These are phyloP conservation scores for Sequoia sempervirens DNA, from an alignment of 75 land plant species.

Conservation along the genomic window DNA sequence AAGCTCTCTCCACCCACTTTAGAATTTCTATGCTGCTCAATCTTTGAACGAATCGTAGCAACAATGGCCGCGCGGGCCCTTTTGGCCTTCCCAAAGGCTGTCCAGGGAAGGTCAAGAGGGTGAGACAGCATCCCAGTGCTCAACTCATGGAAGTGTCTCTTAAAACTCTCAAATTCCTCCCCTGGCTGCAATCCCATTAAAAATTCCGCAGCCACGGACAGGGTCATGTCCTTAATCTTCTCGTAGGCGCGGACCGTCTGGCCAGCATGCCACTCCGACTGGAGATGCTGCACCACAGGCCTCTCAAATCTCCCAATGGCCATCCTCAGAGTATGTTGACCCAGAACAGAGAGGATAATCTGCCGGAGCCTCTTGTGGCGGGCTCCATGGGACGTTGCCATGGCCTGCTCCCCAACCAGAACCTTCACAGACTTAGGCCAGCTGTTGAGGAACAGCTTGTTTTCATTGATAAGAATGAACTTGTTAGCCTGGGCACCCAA, in stretches of 20 bases:
- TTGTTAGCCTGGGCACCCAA: background rate
- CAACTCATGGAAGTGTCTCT: background rate
- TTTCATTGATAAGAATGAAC: background rate
- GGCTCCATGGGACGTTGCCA: background rate
- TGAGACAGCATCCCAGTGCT: background rate
- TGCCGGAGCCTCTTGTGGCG: background rate
- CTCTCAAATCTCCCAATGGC: background rate
- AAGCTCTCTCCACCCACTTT: background rate
- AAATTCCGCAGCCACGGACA: background rate
- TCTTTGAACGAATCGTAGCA: background rate
- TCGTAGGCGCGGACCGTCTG: background rate
- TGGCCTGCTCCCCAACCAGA: background rate
- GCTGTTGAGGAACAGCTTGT: constrained; percentile 1
- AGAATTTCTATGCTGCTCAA: background rate
- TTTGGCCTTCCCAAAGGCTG: background rate
- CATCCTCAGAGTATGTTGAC: background rate
- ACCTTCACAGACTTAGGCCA: background rate
- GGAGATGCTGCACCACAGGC: background rate
- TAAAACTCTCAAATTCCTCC: background rate
- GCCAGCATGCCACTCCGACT: background rate
- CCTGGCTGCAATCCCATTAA: constrained; percentile 11
- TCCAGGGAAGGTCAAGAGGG: constrained; percentile 7
- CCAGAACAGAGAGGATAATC: background rate
- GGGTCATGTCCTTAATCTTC: background rate
- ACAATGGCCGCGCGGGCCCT: background rate